Percentiles rank a stretch among this genome's conserved stretches.
phyloP scores from a whole-genome alignment of 1,284 basidiomycete genomes.

The Megacollybia platyphylla region DNA sequence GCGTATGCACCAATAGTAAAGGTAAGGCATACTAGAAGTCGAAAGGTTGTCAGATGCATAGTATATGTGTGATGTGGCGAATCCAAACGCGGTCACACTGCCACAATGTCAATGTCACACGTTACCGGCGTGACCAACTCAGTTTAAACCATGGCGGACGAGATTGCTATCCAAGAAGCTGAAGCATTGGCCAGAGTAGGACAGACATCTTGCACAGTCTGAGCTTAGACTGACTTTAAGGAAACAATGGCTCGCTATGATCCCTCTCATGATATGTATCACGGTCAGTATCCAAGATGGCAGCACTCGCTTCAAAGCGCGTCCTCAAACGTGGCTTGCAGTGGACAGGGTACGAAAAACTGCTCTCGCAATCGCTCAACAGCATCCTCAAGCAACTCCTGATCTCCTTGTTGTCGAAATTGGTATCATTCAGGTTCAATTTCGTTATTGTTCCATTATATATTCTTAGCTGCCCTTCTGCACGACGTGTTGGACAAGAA shows the following conservation, averaged over 20 bases:
- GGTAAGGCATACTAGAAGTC: background rate
- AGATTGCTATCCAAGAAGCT: constrained; percentile 38
- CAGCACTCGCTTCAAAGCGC: constrained; percentile 1
- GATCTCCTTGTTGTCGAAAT: constrained; percentile 74
- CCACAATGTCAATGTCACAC: background rate
- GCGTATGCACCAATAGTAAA: background rate
- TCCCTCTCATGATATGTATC: constrained; percentile 81
- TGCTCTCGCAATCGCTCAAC: constrained; percentile 54
- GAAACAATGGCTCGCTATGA: constrained; percentile 77
- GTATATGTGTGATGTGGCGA: background rate
- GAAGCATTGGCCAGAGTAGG: constrained; percentile 19
- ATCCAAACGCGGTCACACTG: background rate
- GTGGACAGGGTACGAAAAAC: constrained; percentile 75
- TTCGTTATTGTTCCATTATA: constrained; percentile 1
- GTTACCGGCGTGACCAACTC: background rate
- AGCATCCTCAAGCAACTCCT: constrained; percentile 23
- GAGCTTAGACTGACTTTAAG: constrained; percentile 39
- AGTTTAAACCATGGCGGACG: constrained; percentile 21
- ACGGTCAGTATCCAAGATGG: constrained; percentile 40
- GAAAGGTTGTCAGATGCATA: background rate
- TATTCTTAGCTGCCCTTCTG: constrained; percentile 54
- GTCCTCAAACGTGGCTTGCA: constrained; percentile 15
- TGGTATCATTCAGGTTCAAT: constrained; percentile 15
- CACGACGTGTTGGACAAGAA: constrained; percentile 87
- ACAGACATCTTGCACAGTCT: too few relatives aligned